phyloP scores from a whole-genome alignment of 2,329 filamentous ascomycete species.

The Ilyonectria destructans region DNA sequence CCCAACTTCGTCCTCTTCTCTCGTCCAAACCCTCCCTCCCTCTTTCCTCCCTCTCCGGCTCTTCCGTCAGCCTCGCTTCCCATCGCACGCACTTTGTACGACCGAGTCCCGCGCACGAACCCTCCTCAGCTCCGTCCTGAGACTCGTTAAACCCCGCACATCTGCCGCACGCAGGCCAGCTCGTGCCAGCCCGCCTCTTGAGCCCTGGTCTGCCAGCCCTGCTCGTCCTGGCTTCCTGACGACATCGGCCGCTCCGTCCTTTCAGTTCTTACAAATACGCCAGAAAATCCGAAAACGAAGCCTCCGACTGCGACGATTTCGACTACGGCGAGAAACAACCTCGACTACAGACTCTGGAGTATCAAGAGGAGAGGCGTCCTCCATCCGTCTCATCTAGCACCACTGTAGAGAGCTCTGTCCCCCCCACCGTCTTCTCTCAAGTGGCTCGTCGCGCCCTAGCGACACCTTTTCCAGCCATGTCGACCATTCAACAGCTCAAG shows the following conservation, averaged over 20 bases:
- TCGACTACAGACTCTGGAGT: background rate
- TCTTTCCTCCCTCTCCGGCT: conserved; percentile 13
- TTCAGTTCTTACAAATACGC: conserved; percentile 20
- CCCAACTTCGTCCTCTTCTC: conserved; percentile 14
- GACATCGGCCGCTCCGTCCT: conserved; percentile 19
- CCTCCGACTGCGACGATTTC: background rate
- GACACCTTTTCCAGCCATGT: conserved; percentile 62
- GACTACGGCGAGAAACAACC: background rate
- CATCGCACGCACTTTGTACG: conserved; percentile 19
- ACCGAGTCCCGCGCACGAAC: conserved; percentile 32
- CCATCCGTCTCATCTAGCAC: conserved; percentile 14
- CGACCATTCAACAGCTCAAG: conserved; percentile 93
- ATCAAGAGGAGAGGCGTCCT: conserved; percentile 19
- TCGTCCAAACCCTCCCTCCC: conserved; percentile 31
- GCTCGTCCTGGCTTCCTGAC: conserved; percentile 21
- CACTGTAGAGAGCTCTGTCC: conserved; percentile 29
- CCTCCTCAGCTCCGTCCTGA: conserved; percentile 25
- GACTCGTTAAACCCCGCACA: conserved; percentile 36
- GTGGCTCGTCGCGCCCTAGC: conserved; percentile 48
- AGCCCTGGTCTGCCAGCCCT: conserved; percentile 19
- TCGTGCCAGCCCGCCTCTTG: conserved; percentile 1
- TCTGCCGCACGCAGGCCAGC: conserved; percentile 17
- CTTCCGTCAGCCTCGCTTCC: conserved; percentile 23
- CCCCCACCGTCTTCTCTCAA: conserved; percentile 23
- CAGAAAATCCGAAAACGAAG: conserved; percentile 3